A percentile compares a stretch with the other conserved stretches of the same genome.
These are phyloP conservation scores for Cystobasidiaceae sp. DNA, from an alignment of 1,284 basidiomycete genomes.

Conservation along the genomic window DNA sequence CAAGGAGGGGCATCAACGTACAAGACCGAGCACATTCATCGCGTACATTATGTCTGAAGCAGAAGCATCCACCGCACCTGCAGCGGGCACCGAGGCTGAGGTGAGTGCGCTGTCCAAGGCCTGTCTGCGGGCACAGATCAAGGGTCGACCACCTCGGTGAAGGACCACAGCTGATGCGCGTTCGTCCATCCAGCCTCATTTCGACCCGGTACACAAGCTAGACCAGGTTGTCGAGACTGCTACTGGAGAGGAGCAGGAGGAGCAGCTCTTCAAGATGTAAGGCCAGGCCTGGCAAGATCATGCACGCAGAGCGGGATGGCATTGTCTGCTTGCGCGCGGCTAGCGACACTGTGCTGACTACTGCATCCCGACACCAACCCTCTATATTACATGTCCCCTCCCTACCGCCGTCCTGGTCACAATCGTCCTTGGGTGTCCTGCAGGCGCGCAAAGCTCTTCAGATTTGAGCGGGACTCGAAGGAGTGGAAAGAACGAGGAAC, in stretches of 20 bases:
- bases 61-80: neutral
- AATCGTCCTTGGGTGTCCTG: too few relatives aligned
- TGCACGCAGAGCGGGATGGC: neutral
- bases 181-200: constrained; percentile 50
- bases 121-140: too few relatives aligned
- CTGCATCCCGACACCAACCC: neutral
- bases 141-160: too few relatives aligned
- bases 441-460: constrained; percentile 98
- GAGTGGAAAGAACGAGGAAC: constrained; percentile 97
- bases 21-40: neutral
- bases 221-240: constrained; percentile 93
- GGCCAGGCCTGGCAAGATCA: constrained; percentile 45
- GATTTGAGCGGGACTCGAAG: constrained; percentile 70
- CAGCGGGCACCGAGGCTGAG: neutral
- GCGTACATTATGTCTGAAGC: neutral
- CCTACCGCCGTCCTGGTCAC: constrained; percentile 31
- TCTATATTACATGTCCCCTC: constrained; percentile 1
- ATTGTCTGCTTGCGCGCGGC: too few relatives aligned
- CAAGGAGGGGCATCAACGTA: too few relatives aligned
- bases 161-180: too few relatives aligned
- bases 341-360: neutral
- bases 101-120: neutral
- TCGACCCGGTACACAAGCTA: constrained; percentile 94
- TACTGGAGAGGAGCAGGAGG: constrained; percentile 93
- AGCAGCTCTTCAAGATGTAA: constrained; percentile 92